Base-by-base conservation (phyloP, 1,284 basidiomycete species). In the Ustilago vetiveriae region DNA sequence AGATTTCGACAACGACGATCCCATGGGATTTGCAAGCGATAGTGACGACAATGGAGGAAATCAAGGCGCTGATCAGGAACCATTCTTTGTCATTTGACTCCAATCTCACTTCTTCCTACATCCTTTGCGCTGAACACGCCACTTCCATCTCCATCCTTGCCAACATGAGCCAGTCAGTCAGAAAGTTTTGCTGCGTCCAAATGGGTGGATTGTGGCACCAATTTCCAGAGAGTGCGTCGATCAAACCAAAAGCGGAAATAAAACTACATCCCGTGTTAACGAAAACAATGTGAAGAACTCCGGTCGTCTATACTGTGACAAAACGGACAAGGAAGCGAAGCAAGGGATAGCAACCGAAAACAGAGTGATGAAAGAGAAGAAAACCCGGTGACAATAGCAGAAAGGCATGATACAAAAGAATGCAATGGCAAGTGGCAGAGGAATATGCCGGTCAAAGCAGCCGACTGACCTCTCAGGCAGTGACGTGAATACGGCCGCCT, bases 41-140 rank as follows among this genome's bases (percentile, higher is more conserved):
- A 24, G 17, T 10, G 44, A 53, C 7, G 33, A 8, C n/a, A 16
- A 6, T 16, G 16, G 6, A 10, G 11, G 13, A 10, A 9, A 11
- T n/a, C n/a, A n/a, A n/a, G n/a, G n/a, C 33, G 33, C 33, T 16
- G 33, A 35, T 21, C 2, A 50, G 19, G 58, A 69, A 16, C 66
- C 66, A 1, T 69, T 69, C 40, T 69, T 69, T 32, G 55, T 69
- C 35, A 36, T 69, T 13, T 67, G 23, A 40, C 26, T 35, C 14
- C 19, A 24, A n/a, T n/a, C n/a, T n/a, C n/a, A n/a, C n/a, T n/a
- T n/a, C 22, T 36, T 21, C n/a, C 23, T 16, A 11, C 42, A 32
- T 29, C 29, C 3, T n/a, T n/a, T n/a, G n/a, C n/a, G n/a, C n/a
- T n/a, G 29, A 8, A 30, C 29, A 30, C 4, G 9, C 29, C 9